Base-by-base conservation (phyloP, 306 rosid species). In the Pyrus communis region DNA sequence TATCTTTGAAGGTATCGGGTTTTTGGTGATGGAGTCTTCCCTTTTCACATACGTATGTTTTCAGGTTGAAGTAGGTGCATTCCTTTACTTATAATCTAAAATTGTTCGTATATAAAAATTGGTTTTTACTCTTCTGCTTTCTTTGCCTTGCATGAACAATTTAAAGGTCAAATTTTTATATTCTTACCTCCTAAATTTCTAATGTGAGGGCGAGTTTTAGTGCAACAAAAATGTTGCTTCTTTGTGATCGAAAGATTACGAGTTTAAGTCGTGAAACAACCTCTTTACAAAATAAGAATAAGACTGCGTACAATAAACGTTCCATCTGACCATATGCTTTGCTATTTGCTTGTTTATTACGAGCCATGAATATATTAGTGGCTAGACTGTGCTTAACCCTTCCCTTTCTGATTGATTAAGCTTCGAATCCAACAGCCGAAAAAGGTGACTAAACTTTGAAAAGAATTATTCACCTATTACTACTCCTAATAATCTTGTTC, bases 381-480 rank as follows among this genome's bases (percentile, higher is more conserved):
- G 52, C 46, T 58, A 13, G 12, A 58, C 54, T 73, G 54, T 35
- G 65, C 70, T 35, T 66, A n/a, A 21, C 55, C 35, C 58, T 55
- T 51, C 33, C 67, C 18, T 67, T 67, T 19, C 55, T 66, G 2
- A 25, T 17, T 21, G 4, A 57, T 72, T 57, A 38, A 52, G 71
- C 57, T 76, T 67, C 67, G 74, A 76, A 76, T 76, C 57, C 65
- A 66, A 66, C 73, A 66, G 67, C 38, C 65, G 49, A 13, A 21
- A 31, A 52, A 71, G n/a, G 30, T 1, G 3, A 63, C 5, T 23
- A 5, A 61, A 13, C 15, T 27, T 27, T 51, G 21, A 51, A 15
- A 17, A 51, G 2, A 51, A 51, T 51, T 51, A 51, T 51, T 51
- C 55, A 15, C 18, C 55, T 51, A 51, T 17, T 15, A 51, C 21